Evolutionary conservation across 2,329 filamentous ascomycete species (phyloP).

Genomic region (Verticillium albo-atrum): DNA sequence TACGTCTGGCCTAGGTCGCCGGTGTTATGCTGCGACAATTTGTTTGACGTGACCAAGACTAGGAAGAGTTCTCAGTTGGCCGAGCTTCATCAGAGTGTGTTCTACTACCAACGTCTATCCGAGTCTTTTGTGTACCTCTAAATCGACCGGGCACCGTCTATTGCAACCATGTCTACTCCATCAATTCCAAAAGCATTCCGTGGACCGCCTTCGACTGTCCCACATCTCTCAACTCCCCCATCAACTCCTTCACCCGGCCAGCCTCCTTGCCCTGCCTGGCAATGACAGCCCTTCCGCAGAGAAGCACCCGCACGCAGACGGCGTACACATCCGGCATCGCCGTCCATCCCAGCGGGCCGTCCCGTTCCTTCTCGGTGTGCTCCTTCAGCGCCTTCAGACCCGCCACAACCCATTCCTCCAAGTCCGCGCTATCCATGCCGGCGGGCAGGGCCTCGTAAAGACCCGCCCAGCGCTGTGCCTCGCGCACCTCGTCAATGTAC

Average conservation of each 20-base stretch:
- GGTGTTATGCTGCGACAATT: too few relatives aligned
- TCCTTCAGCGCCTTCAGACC: conserved; percentile 41
- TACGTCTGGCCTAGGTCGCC: too few relatives aligned
- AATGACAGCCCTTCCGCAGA: conserved; percentile 29
- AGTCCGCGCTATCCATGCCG: conserved; percentile 15
- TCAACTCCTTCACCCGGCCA: neutral
- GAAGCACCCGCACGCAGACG: conserved; percentile 46
- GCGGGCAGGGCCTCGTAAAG: conserved; percentile 32
- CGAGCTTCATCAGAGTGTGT: neutral
- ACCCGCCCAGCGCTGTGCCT: conserved; percentile 64
- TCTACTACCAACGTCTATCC: neutral
- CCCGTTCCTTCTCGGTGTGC: conserved; percentile 29
- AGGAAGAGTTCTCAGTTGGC: too few relatives aligned
- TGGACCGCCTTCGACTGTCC: conserved; percentile 8
- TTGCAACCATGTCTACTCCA: neutral
- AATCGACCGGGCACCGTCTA: neutral
- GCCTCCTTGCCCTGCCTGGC: neutral
- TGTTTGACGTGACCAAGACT: too few relatives aligned
- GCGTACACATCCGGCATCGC: conserved; percentile 65
- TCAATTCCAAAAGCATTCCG: conserved; percentile 12
- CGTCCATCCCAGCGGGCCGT: conserved; percentile 70
- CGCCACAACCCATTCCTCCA: conserved; percentile 43
- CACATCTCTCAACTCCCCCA: conserved; percentile 4
- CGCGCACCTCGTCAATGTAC: conserved; percentile 79
- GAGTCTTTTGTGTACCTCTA: too few relatives aligned